Percentiles rank a stretch among this genome's conserved stretches.
Conservation (phyloP, 2,329 filamentous ascomycete species). For the Geosmithia morbida region DNA sequence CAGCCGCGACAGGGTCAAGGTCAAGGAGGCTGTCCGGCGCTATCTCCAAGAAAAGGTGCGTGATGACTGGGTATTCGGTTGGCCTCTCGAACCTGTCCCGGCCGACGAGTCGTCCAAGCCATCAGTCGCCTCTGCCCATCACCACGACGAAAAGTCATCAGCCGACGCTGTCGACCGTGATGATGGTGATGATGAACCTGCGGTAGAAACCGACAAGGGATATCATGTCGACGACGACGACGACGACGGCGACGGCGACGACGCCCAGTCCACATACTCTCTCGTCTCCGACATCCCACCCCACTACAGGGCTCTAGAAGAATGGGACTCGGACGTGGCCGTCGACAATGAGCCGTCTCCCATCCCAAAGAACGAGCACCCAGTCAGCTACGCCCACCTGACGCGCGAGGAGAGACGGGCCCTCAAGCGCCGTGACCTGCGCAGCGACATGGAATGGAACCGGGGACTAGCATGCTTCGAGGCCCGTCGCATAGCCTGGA, state of each 20-base stretch:
- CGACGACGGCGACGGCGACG: constrained; percentile 27
- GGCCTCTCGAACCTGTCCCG: constrained; percentile 22
- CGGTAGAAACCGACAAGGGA: constrained; percentile 17
- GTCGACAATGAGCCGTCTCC: constrained; percentile 21
- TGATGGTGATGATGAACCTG: not conserved
- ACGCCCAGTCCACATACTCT: constrained; percentile 38
- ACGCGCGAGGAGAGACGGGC: constrained; percentile 29
- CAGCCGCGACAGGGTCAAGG: constrained; percentile 45
- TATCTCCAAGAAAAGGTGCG: constrained; percentile 39
- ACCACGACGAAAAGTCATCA: not conserved
- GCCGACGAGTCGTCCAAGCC: too few species aligned
- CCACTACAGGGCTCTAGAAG: constrained; percentile 34
- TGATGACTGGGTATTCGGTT: constrained; percentile 45
- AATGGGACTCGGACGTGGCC: constrained; percentile 44
- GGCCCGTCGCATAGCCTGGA: constrained; percentile 70
- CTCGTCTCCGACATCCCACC: constrained; percentile 38
- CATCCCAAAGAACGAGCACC: constrained; percentile 18
- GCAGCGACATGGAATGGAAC: constrained; percentile 64
- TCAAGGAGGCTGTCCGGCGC: constrained; percentile 46
- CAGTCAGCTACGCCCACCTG: constrained; percentile 13
- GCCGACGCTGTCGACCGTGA: not conserved
- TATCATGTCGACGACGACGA: constrained; percentile 18
- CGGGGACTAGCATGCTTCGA: constrained; percentile 69
- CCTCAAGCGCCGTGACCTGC: constrained; percentile 39
- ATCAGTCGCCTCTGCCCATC: too few species aligned